Percentiles rank a stretch among this genome's conserved stretches.
Evolutionary conservation across 2,329 filamentous ascomycete genomes (phyloP).

Genomic region (Taxawa tesnikishii): DNA sequence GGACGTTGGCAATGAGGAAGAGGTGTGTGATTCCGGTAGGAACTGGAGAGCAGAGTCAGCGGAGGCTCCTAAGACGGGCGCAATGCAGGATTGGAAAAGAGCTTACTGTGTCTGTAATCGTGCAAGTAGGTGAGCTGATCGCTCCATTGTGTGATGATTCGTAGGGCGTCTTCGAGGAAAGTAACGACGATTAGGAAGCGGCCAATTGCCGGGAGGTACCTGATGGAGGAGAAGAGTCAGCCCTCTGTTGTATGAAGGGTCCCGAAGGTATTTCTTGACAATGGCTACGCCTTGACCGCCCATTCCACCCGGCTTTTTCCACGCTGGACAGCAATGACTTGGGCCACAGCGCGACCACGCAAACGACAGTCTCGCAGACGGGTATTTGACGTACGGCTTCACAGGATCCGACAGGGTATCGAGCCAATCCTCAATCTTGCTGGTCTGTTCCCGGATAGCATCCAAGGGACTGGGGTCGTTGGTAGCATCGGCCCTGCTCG

Average conservation of each 20-base stretch:
- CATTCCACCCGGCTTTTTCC: too few species aligned
- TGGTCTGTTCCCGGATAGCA: constrained; percentile 84
- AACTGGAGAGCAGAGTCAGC: constrained; percentile 41
- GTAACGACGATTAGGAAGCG: constrained; percentile 97
- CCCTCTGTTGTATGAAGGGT: too few species aligned
- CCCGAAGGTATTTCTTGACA: too few species aligned
- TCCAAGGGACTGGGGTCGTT: constrained; percentile 70
- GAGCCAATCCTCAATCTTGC: constrained; percentile 92
- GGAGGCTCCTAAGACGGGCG: too few species aligned
- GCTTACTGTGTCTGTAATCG: constrained; percentile 85
- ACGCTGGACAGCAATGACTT: too few species aligned
- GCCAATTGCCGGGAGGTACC: constrained; percentile 87
- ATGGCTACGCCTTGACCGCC: too few species aligned
- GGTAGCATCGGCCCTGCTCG: constrained; percentile 45
- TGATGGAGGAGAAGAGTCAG: constrained; percentile 28
- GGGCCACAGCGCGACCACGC: too few species aligned
- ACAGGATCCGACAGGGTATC: constrained; percentile 80
- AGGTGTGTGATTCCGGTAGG: constrained; percentile 78
- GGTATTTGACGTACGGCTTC: constrained; percentile 83
- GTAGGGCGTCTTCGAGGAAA: constrained; percentile 89
- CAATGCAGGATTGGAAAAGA: constrained; percentile 22
- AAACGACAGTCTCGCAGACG: too few species aligned
- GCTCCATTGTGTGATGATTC: constrained; percentile 94
- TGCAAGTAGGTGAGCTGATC: constrained; percentile 89
- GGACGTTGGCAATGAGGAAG: constrained; percentile 82